A percentile compares a stretch with the other conserved stretches of the same genome.
These are phyloP conservation scores for Biscutella laevigata DNA, from an alignment of 441 rosid genomes.

Conservation along the genomic window DNA sequence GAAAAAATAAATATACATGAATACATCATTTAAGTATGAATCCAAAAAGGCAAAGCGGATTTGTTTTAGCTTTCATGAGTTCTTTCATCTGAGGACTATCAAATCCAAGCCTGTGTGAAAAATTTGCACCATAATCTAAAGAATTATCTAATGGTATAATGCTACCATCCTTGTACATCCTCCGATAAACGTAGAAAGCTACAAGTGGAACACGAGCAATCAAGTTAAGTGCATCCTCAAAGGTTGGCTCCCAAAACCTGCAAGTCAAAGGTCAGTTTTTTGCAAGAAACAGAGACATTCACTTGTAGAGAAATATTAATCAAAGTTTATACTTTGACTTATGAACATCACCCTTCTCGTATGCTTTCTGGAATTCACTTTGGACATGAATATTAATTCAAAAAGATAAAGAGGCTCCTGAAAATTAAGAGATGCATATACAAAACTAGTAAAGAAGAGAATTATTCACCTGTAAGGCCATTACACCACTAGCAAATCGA, in stretches of 20 bases:
- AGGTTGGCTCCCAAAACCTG: conserved; percentile 94
- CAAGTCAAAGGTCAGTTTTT: conserved; percentile 6
- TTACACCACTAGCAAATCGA: conserved; percentile 82
- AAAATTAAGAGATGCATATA: neutral
- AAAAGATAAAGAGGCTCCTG: neutral
- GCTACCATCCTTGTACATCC: conserved; percentile 70
- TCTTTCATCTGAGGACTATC: conserved; percentile 79
- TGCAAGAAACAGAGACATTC: neutral
- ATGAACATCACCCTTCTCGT: conserved; percentile 68
- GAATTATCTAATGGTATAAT: conserved; percentile 56
- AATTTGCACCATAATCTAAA: conserved; percentile 84
- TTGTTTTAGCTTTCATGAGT: too few species aligned
- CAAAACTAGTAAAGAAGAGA: conserved; percentile 1
- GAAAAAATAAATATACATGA: too few species aligned
- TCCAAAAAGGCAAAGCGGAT: too few species aligned
- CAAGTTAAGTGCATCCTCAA: conserved; percentile 73
- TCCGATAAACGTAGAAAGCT: conserved; percentile 73
- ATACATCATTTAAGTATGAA: too few species aligned
- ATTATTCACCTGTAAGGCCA: conserved; percentile 79
- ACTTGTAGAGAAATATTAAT: neutral
- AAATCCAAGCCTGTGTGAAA: conserved; percentile 78
- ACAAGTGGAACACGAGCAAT: conserved; percentile 78
- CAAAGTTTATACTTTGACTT: conserved; percentile 64
- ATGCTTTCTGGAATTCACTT: conserved; percentile 91
- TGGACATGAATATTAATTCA: conserved; percentile 46